phyloP scores from a whole-genome alignment of 768 basidiomycete genomes.

The Leccinellum luteum region DNA sequence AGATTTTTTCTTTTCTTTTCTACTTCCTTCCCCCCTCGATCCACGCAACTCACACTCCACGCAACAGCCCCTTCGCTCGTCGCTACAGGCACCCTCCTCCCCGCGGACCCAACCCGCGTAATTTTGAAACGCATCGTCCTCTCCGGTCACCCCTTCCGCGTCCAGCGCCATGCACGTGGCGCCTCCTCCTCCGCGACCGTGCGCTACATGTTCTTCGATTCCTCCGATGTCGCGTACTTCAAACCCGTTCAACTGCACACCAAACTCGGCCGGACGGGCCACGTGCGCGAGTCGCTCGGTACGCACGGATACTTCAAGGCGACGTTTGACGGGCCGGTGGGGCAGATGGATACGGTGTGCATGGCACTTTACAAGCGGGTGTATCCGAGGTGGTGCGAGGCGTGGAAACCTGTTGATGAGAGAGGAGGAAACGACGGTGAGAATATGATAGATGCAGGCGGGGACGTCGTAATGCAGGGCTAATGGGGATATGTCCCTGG shows the following conservation, averaged over 20 bases:
- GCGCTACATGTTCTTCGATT: conserved; percentile 98
- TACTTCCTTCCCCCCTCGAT: neutral
- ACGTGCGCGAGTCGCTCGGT: conserved; percentile 88
- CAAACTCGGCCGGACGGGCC: conserved; percentile 85
- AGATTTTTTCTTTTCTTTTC: no score
- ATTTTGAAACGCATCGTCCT: conserved; percentile 92
- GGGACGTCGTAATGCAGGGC: conserved; percentile 29
- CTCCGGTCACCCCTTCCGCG: conserved; percentile 94
- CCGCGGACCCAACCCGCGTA: conserved; percentile 87
- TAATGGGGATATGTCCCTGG: neutral
- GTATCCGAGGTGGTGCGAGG: conserved; percentile 80
- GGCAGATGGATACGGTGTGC: conserved; percentile 96
- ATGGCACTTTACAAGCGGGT: conserved; percentile 95
- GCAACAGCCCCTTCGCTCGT: conserved; percentile 73
- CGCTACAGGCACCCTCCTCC: conserved; percentile 84
- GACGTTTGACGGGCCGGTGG: conserved; percentile 88
- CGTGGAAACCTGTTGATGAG: conserved; percentile 35
- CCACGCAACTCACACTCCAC: neutral
- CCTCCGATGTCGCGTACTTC: conserved; percentile 91
- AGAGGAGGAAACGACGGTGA: neutral
- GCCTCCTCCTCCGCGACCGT: conserved; percentile 63
- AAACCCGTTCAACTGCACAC: conserved; percentile 92
- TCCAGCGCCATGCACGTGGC: conserved; percentile 82
- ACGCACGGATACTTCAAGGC: conserved; percentile 99
- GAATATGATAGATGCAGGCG: neutral